Percentiles rank a stretch among this genome's conserved stretches.
Evolutionary conservation across 768 basidiomycete genomes (phyloP).

Genomic region (Tulasnella sp.): DNA sequence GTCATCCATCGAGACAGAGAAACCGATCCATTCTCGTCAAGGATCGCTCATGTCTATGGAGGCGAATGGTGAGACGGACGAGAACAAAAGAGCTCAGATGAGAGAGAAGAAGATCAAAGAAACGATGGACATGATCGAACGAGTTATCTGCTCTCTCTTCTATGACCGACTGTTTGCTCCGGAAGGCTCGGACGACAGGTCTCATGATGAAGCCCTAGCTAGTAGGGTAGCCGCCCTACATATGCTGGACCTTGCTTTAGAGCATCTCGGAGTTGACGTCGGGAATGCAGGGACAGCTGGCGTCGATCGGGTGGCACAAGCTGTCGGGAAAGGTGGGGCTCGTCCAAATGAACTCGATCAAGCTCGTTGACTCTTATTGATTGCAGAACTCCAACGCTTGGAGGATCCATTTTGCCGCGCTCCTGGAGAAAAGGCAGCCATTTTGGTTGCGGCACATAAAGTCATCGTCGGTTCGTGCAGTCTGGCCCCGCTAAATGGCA

Average conservation of each 20-base stretch:
- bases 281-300: constrained; percentile 39
- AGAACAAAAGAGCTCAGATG: constrained; percentile 30
- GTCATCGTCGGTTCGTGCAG: constrained; percentile 64
- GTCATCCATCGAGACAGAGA: neutral
- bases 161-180: constrained; percentile 89
- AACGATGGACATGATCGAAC: constrained; percentile 67
- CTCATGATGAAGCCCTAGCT: constrained; percentile 84
- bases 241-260: constrained; percentile 77
- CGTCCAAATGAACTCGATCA: neutral
- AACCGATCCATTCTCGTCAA: neutral
- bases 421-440: constrained; percentile 69
- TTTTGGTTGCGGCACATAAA: constrained; percentile 79
- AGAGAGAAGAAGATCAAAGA: constrained; percentile 37
- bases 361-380: neutral
- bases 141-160: constrained; percentile 58
- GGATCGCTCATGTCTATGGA: neutral
- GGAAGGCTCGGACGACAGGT: constrained; percentile 62
- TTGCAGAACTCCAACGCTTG: constrained; percentile 47
- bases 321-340: constrained; percentile 67
- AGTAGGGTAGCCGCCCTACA: constrained; percentile 87
- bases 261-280: constrained; percentile 83
- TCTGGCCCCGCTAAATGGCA: neutral
- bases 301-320: constrained; percentile 48
- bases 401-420: constrained; percentile 41
- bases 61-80: constrained; percentile 24